Conservation (phyloP, 179 eudicot genomes). For the Actinidia polygama region DNA sequence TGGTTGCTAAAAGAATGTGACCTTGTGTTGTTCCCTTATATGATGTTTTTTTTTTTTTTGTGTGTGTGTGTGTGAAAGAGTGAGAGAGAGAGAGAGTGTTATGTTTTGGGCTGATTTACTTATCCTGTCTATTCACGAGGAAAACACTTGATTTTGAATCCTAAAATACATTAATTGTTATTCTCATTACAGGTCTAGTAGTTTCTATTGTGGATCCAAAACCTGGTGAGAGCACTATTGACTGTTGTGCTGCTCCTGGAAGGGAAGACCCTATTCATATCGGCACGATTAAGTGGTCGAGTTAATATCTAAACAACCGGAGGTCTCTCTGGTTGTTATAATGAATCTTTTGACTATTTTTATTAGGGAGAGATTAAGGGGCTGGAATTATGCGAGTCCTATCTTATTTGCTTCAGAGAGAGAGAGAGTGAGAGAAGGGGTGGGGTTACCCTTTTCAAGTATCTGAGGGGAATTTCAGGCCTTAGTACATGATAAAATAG, state of each 20-base stretch:
- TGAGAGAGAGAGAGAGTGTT: too few species aligned
- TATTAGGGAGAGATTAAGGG: too few species aligned
- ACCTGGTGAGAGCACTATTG: conserved; percentile 83
- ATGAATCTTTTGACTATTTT: not conserved
- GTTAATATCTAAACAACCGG: conserved; percentile 39
- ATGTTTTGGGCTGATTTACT: conserved; percentile 11
- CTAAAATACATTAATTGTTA: not conserved
- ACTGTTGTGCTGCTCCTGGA: conserved; percentile 99
- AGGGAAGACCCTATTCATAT: conserved; percentile 97
- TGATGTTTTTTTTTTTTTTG: too few species aligned
- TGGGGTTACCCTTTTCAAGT: too few species aligned
- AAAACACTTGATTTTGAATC: not conserved
- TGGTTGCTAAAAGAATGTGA: not conserved
- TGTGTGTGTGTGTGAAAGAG: too few species aligned
- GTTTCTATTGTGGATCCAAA: conserved; percentile 87
- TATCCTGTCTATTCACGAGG: not conserved
- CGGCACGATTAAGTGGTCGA: conserved; percentile 73
- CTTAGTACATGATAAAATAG: not conserved
- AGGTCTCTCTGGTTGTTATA: not conserved
- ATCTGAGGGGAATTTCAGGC: not conserved
- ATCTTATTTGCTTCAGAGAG: too few species aligned
- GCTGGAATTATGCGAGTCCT: too few species aligned
- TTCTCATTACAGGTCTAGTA: conserved; percentile 62
- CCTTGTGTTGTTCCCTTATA: not conserved
- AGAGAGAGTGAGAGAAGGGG: too few species aligned